Percentiles rank a stretch among this genome's conserved stretches.
These are phyloP conservation scores for Hypomontagnella monticulosa DNA, from an alignment of 495 filamentous ascomycete species.

Conservation along the genomic window DNA sequence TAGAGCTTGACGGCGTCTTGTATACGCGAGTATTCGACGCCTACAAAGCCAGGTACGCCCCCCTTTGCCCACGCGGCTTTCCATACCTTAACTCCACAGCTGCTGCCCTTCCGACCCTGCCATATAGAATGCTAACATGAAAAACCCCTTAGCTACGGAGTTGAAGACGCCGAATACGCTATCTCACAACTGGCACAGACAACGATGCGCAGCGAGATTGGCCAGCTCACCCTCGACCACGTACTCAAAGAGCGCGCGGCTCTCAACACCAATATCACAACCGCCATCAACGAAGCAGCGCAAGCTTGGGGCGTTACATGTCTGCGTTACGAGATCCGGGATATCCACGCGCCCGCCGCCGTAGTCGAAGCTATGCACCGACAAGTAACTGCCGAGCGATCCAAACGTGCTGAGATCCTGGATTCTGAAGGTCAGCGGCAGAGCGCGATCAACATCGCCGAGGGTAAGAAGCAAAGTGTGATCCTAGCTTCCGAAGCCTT, in stretches of 20 bases:
- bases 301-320: conserved; percentile 97
- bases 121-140: conserved; percentile 23
- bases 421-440: conserved; percentile 96
- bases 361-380: conserved; percentile 98
- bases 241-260: conserved; percentile 95
- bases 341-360: conserved; percentile 93
- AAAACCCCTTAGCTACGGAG: conserved; percentile 76
- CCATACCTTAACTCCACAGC: not conserved
- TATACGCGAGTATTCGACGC: conserved; percentile 97
- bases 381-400: conserved; percentile 95
- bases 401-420: conserved; percentile 95
- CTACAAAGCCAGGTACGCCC: conserved; percentile 86
- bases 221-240: conserved; percentile 94
- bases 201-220: conserved; percentile 98
- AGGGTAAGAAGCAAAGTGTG: conserved; percentile 93
- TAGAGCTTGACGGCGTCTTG: conserved; percentile 94
- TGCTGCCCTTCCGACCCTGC: not conserved
- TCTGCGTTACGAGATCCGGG: conserved; percentile 95
- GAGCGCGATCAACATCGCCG: conserved; percentile 97
- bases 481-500: conserved; percentile 96
- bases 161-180: conserved; percentile 98
- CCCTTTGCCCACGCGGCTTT: not conserved
- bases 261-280: conserved; percentile 96
- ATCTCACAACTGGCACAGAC: conserved; percentile 98
- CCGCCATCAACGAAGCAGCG: conserved; percentile 97